Evolutionary conservation across 1,284 basidiomycete species (phyloP).

Genomic region (Fomitopsis pinicola): DNA sequence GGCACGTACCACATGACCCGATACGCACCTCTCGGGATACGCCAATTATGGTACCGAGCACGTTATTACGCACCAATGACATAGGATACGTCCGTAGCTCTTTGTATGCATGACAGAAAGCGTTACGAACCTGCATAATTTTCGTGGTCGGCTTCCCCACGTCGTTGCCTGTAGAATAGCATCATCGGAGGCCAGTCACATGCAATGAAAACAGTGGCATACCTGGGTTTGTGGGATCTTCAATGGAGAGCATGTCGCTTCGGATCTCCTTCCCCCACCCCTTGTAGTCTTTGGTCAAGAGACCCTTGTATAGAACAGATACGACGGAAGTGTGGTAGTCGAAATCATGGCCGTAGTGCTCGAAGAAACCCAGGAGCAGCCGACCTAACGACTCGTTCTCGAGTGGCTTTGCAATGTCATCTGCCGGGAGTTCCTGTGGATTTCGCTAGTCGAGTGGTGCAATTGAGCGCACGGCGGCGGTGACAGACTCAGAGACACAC

Average conservation of each 20-base stretch:
- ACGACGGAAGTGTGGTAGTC: slow-evolving; percentile 39
- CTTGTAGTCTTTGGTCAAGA: slow-evolving; percentile 33
- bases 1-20: neutral
- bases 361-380: slow-evolving; percentile 41
- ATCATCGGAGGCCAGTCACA: neutral
- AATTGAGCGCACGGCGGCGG: too few relatives aligned
- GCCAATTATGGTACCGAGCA: slow-evolving; percentile 23
- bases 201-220: neutral
- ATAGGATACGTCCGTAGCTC: slow-evolving; percentile 16
- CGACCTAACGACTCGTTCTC: slow-evolving; percentile 37
- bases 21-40: slow-evolving; percentile 17
- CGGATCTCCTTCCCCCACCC: slow-evolving; percentile 28
- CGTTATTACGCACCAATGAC: slow-evolving; percentile 12
- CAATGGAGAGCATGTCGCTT: slow-evolving; percentile 33
- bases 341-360: slow-evolving; percentile 42
- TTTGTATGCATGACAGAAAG: slow-evolving; percentile 32
- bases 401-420: slow-evolving; percentile 33
- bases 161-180: slow-evolving; percentile 29
- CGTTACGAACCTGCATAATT: slow-evolving; percentile 27
- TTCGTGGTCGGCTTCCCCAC: slow-evolving; percentile 34
- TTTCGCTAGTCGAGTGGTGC: slow-evolving; percentile 29
- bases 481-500: slow-evolving; percentile 30
- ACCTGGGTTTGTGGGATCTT: slow-evolving; percentile 41
- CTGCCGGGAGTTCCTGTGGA: slow-evolving; percentile 31
- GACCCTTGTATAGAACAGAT: slow-evolving; percentile 30